Evolutionary conservation across 805 yeast species (phyloP).

Genomic region (Candida ponderosae): DNA sequence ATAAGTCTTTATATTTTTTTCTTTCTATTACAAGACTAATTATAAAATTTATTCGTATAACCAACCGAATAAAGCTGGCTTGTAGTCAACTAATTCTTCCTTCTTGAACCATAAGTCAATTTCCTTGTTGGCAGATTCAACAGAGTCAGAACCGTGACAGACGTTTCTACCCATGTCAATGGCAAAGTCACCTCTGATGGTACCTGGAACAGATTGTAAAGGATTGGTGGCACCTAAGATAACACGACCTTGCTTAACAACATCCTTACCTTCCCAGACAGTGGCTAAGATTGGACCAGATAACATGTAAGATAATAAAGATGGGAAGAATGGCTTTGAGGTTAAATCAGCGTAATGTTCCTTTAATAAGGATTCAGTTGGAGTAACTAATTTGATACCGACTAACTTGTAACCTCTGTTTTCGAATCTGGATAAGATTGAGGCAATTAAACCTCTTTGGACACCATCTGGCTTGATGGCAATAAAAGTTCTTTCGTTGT

Average conservation of each 20-base stretch:
- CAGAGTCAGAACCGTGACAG: constrained; percentile 99
- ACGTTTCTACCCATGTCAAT: constrained; percentile 99
- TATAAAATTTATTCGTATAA: constrained; percentile 69
- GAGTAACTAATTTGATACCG: constrained; percentile 84
- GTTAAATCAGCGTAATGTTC: constrained; percentile 95
- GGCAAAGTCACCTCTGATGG: constrained; percentile 99
- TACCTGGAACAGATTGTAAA: constrained; percentile 94
- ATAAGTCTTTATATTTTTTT: not conserved
- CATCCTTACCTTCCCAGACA: constrained; percentile 99
- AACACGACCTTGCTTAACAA: constrained; percentile 96
- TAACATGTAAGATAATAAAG: constrained; percentile 90
- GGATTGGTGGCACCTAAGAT: constrained; percentile 99
- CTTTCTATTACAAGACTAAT: not conserved
- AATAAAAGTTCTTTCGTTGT: constrained; percentile 80
- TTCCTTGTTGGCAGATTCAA: constrained; percentile 95
- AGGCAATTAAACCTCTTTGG: constrained; percentile 94
- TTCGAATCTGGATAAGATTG: constrained; percentile 90
- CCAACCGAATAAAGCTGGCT: constrained; percentile 79
- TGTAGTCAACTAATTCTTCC: constrained; percentile 92
- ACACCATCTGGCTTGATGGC: constrained; percentile 99
- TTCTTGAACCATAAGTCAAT: constrained; percentile 95
- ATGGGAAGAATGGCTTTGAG: constrained; percentile 96
- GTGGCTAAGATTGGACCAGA: constrained; percentile 99
- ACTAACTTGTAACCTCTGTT: constrained; percentile 96
- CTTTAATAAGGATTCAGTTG: constrained; percentile 81